Evolutionary conservation across 768 basidiomycete species (phyloP).

Genomic region (Atractiella rhizophila): DNA sequence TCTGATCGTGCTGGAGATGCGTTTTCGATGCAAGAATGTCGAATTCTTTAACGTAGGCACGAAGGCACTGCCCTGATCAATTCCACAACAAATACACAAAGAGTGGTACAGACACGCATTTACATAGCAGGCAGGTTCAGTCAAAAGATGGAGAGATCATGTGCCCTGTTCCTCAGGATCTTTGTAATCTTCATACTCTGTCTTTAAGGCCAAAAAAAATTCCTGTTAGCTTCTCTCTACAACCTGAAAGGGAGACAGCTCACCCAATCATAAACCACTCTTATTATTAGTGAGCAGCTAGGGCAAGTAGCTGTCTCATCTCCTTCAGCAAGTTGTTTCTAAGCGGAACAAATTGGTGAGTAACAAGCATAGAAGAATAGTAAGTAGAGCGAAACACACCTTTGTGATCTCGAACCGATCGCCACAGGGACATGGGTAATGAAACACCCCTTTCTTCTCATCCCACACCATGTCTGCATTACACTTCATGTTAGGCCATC

Average conservation of each 20-base stretch:
- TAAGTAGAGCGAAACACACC: neutral
- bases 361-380: neutral
- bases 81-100: too few species aligned
- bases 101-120: too few species aligned
- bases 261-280: conserved; percentile 86
- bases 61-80: too few species aligned
- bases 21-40: too few species aligned
- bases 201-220: conserved; percentile 25
- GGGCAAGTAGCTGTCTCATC: conserved; percentile 93
- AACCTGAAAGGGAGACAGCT: conserved; percentile 17
- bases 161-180: conserved; percentile 33
- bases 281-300: conserved; percentile 73
- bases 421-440: conserved; percentile 93
- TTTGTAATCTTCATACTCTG: conserved; percentile 62
- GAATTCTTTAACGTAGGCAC: too few species aligned
- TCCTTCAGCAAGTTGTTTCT: conserved; percentile 54
- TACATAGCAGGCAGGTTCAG: too few species aligned
- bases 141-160: too few species aligned
- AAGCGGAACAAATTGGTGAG: neutral
- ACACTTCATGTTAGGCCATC: neutral
- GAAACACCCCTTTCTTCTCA: conserved; percentile 50
- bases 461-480: conserved; percentile 78
- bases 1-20: too few species aligned
- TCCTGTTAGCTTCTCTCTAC: conserved; percentile 2
- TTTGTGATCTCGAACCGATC: conserved; percentile 78